Base-by-base conservation (phyloP, 768 basidiomycete species). In the Boletus tylopilopsis region DNA sequence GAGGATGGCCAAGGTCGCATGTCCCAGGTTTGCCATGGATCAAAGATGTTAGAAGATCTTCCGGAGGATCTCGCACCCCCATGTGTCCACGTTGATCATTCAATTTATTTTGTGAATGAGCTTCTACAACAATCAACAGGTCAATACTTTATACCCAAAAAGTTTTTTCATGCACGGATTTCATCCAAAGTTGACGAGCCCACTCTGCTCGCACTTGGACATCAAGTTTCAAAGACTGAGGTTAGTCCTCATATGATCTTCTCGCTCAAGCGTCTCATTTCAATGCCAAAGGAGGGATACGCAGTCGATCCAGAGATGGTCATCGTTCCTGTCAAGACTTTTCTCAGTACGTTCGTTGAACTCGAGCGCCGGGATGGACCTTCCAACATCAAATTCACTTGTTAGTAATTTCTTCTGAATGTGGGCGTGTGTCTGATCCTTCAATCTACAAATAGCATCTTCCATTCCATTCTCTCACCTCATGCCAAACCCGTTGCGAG, bases 11-110 rank as follows among this genome's bases (percentile, higher is more conserved):
- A 50, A 7, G 46, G 43, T 13, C 2, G 13, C 15, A 60, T 68
- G 47, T 60, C 50, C 0, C 55, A 70, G 41, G 56, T 64, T 0
- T 62, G 60, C 42, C 58, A 70, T 35, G 58, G 59, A 3, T 45
- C 23, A 0, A 70, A 71, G 24, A 68, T 68, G 67, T 50, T 68
- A 2, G 24, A 51, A 0, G 64, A 64, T 22, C 59, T 64, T 16
- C 66, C 61, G 2, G 52, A 68, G 10, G 29, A 41, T 6, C 34
- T 66, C 29, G 49, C 56, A 1, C 63, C 63, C 4, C 69, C 62
- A 0, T 59, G 60, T 50, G 58, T 68, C 12, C 53, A 38, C 11
- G 45, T 58, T 2, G 33, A 55, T 1, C n/a, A 24, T 0, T 24
- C 51, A 6, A 49, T 69, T 24, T 64, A 54, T 41, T 71, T 60